phyloP scores from a whole-genome alignment of 1,284 basidiomycete genomes.

The Cutaneotrichosporon curvatum region DNA sequence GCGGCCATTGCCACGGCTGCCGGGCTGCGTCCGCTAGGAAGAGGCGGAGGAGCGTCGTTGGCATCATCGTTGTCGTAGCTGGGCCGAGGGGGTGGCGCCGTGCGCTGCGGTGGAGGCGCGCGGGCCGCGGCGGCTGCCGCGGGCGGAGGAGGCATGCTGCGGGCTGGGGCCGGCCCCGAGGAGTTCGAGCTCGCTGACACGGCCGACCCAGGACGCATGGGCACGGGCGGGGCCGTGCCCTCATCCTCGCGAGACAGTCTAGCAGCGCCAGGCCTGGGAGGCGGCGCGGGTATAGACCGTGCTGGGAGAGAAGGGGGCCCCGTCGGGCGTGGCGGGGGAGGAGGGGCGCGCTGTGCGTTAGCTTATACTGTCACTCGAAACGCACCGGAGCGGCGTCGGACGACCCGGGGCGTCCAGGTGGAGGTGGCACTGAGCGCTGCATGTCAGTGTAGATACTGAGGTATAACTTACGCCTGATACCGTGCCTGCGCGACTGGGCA shows the following conservation, averaged over 20 bases:
- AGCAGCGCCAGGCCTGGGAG: conserved; percentile 25
- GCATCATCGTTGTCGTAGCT: conserved; percentile 9
- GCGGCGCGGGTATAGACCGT: conserved; percentile 20
- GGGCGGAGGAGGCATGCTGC: conserved; percentile 11
- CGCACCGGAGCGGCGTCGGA: conserved; percentile 42
- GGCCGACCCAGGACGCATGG: conserved; percentile 18
- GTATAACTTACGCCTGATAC: conserved; percentile 17
- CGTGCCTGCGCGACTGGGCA: conserved; percentile 33
- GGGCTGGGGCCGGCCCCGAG: conserved; percentile 51
- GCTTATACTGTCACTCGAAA: not conserved
- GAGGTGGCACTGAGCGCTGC: conserved; percentile 29
- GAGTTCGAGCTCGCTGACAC: conserved; percentile 11
- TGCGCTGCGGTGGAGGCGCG: conserved; percentile 13
- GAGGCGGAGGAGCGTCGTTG: conserved; percentile 27
- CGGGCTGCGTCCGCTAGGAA: conserved; percentile 29
- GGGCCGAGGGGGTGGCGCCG: not conserved
- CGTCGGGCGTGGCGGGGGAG: conserved; percentile 33
- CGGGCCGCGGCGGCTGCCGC: conserved; percentile 21
- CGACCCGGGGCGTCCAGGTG: conserved; percentile 45
- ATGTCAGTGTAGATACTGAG: not conserved
- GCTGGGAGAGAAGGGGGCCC: conserved; percentile 39
- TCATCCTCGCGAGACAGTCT: conserved; percentile 6
- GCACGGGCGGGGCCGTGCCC: conserved; percentile 23
- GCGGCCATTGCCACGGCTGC: conserved; percentile 22
- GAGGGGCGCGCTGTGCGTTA: conserved; percentile 26